Percentiles rank a stretch among this genome's conserved stretches.
Evolutionary conservation across 768 basidiomycete species (phyloP).

Genomic region (Leccinum disarticulatum): DNA sequence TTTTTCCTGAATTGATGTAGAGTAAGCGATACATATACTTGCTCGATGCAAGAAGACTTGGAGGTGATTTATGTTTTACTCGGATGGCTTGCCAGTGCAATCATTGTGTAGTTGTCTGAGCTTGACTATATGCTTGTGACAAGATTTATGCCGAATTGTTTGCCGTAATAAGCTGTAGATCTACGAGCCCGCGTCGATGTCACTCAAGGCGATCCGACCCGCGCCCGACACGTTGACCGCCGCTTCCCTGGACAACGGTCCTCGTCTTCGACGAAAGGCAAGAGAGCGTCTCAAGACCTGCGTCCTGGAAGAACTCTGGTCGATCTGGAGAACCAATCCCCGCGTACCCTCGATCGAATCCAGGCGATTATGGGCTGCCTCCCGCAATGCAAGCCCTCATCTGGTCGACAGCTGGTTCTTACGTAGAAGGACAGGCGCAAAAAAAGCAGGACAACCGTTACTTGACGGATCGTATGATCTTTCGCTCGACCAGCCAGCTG

Average conservation of each 20-base stretch:
- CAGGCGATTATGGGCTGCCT: constrained; percentile 28
- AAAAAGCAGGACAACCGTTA: constrained; percentile 22
- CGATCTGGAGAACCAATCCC: constrained; percentile 28
- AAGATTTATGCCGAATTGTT: no score
- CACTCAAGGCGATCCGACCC: constrained; percentile 1
- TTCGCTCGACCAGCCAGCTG: constrained; percentile 4
- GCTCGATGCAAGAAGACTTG: background rate
- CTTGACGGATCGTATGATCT: constrained; percentile 24
- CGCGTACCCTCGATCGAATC: constrained; percentile 31
- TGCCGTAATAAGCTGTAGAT: background rate
- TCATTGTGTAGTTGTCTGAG: no score
- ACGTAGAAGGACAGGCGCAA: constrained; percentile 26
- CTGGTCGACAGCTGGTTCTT: constrained; percentile 29
- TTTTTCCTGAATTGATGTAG: no score
- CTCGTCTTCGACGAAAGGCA: constrained; percentile 3
- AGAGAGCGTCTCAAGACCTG: constrained; percentile 15
- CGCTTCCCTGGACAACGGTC: background rate
- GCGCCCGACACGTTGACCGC: background rate
- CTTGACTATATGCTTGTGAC: no score
- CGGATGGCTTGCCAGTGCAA: no score
- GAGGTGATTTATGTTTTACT: no score
- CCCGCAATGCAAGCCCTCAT: constrained; percentile 18
- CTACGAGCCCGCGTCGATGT: constrained; percentile 10
- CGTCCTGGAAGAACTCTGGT: constrained; percentile 28
- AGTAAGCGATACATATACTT: no score